Evolutionary conservation across 208 protist genomes (phyloP), one percentile per base, ranked within the genome.

Genomic region (Trypanosoma melophagium): DNA sequence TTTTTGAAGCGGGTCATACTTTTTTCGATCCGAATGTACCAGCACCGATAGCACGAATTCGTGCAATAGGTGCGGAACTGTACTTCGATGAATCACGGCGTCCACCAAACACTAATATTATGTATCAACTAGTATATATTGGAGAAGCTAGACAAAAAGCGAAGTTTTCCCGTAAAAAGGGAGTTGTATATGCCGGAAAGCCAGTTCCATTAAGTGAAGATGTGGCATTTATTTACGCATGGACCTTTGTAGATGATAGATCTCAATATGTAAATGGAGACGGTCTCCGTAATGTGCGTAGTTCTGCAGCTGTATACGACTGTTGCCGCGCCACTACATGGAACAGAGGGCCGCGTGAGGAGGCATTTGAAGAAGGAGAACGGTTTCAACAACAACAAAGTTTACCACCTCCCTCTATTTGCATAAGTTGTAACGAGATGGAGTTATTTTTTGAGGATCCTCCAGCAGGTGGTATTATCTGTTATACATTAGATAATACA

Each of bases 51-150:
- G 65, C 80, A 50, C 78, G 77, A 12, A 50, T 94, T 14, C 75
- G 73, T 17, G 76, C 89, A 14, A 49, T 69, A 12, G 71, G 69
- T 44, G 86, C 86, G 7, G 75, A 74, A 64, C 68, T 94, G 7
- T 94, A 94, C 74, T 92, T 94, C 69, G 89, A 92, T 72, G 86
- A 89, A 62, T 77, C 69, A 5, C 35, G 77, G 54, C 84, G 83
- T 63, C 87, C 84, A 7, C 67, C 77, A 47, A 64, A 78, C 41
- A 80, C 79, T 14, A 58, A 72, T 40, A 90, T 85, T 10, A 73
- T 83, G 19, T 94, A 90, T 67, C 80, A 91, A 71, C 51, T 94
- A n/a, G 68, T 89, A 17, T 90, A 74, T 62, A 58, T 92, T 8
- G 57, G 74, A 17, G 83, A 87, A 45, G 79, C 83, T 12, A 60